phyloP scores from a whole-genome alignment of 2,329 filamentous ascomycete genomes.

The Diaporthe ilicicola region DNA sequence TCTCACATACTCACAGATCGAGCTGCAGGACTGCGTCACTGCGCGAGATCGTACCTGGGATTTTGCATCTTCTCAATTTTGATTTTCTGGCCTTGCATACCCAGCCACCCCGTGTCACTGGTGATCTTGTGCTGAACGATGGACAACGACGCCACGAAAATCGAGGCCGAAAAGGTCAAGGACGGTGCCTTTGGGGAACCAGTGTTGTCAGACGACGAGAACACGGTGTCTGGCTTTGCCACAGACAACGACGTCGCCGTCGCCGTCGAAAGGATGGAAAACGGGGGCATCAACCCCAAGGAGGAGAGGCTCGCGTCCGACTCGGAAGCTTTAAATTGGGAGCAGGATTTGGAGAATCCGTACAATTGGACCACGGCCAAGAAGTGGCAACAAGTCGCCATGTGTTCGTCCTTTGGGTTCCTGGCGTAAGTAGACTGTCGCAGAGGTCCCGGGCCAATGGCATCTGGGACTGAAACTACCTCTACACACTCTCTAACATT shows the following conservation, averaged over 20 bases:
- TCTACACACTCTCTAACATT: background rate
- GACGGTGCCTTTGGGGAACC: background rate
- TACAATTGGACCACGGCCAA: conserved; percentile 58
- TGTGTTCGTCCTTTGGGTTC: conserved; percentile 50
- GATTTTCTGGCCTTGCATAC: background rate
- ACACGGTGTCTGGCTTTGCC: background rate
- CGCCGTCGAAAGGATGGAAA: background rate
- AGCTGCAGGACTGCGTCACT: background rate
- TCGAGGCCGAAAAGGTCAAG: background rate
- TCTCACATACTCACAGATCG: background rate
- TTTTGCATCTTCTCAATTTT: background rate
- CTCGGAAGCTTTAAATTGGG: conserved; percentile 42
- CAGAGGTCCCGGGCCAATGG: no score
- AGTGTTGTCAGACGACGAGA: background rate
- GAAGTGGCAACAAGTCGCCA: conserved; percentile 50
- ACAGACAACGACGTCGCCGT: background rate
- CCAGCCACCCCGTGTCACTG: no score
- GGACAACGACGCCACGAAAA: background rate
- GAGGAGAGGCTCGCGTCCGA: background rate
- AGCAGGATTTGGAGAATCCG: conserved; percentile 54
- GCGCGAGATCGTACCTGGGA: background rate
- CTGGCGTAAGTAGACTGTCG: conserved; percentile 45
- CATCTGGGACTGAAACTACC: background rate
- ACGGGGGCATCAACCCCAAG: background rate
- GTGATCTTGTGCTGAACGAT: background rate